Evolutionary conservation across 257 asterid genomes (phyloP).

Genomic region (Haberlea rhodopensis): DNA sequence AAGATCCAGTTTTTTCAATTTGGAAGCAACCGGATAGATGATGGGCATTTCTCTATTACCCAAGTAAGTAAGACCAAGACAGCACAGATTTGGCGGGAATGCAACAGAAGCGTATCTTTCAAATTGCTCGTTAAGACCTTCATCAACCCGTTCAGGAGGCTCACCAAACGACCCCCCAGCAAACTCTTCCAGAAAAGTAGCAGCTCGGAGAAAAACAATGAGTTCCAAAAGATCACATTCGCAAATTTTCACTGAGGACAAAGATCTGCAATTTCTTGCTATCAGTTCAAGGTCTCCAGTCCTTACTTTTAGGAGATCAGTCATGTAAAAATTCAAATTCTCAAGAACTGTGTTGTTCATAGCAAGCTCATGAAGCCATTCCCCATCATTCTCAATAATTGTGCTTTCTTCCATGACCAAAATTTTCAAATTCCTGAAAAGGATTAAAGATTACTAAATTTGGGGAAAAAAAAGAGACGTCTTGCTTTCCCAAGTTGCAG

Average conservation of each 20-base stretch:
- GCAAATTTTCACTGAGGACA: conserved; percentile 47
- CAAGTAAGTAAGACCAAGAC: conserved; percentile 48
- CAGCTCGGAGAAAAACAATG: conserved; percentile 43
- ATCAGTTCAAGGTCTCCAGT: conserved; percentile 45
- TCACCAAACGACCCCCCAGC: conserved; percentile 50
- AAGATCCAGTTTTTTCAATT: conserved; percentile 50
- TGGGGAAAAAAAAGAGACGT: neutral
- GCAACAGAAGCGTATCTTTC: conserved; percentile 29
- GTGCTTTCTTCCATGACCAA: conserved; percentile 50
- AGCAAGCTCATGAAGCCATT: conserved; percentile 63
- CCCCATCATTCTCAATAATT: conserved; percentile 47
- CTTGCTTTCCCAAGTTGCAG: conserved; percentile 3
- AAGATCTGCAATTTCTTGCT: conserved; percentile 44
- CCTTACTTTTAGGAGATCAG: conserved; percentile 37
- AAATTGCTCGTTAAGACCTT: conserved; percentile 33
- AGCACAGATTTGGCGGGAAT: conserved; percentile 41
- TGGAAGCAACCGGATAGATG: conserved; percentile 47
- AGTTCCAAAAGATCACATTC: conserved; percentile 51
- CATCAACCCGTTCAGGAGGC: conserved; percentile 35
- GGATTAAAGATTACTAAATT: conserved; percentile 2
- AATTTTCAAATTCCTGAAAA: conserved; percentile 40
- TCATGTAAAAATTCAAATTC: conserved; percentile 48
- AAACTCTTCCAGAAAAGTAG: conserved; percentile 50
- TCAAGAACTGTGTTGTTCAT: conserved; percentile 44
- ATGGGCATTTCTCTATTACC: conserved; percentile 50